Evolutionary conservation across 2,329 filamentous ascomycete genomes (phyloP), one percentile per base, ranked within the genome.

Genomic region (Aureobasidium sp.): DNA sequence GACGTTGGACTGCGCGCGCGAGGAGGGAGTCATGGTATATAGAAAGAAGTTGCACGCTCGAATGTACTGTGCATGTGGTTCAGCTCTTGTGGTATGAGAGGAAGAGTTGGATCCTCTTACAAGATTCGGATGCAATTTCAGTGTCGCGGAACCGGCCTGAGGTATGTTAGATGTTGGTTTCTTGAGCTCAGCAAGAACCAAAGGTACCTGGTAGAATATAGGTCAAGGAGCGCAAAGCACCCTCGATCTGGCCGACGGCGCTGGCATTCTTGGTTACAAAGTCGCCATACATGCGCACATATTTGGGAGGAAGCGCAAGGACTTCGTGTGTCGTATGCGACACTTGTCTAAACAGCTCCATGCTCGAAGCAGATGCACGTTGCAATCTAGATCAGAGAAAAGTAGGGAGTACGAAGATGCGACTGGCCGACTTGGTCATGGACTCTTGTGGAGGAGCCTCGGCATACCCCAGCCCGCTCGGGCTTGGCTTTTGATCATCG

Each of bases 221-320:
- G 52, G 93, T 97, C 66, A 99, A 78, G 32, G 91, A 96, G 42
- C 94, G 86, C 71, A 99, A 78, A 15, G 91, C 91, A 65, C 90
- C 95, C 78, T 99, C 94, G 65, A 99, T 93, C 78, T 96, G 92
- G 54, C 91, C 90, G 59, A 99, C 91, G 63, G 95, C 91, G 70
- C 91, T 88, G 64, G 91, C 87, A 74, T 99, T 99, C 77, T 93
- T 94, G 65, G 90, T 89, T 78, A 99, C 93, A 77, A 97, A 97
- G 66, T 94, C 87, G 70, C 86, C 86, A 75, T 96, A 96, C 77
- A 86, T 83, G 66, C 81, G 64, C 50, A 72, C 63, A 62, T 68
- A 71, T 64, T 69, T 68, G 9, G 69, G 65, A 8, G 72, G 72
- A 47, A 73, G 39, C 1, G 62, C 64, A 21, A 65, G 49, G 0